These are phyloP conservation scores for Pterocarpus santalinus DNA, from an alignment of 306 rosid species.

Conservation along the genomic window DNA sequence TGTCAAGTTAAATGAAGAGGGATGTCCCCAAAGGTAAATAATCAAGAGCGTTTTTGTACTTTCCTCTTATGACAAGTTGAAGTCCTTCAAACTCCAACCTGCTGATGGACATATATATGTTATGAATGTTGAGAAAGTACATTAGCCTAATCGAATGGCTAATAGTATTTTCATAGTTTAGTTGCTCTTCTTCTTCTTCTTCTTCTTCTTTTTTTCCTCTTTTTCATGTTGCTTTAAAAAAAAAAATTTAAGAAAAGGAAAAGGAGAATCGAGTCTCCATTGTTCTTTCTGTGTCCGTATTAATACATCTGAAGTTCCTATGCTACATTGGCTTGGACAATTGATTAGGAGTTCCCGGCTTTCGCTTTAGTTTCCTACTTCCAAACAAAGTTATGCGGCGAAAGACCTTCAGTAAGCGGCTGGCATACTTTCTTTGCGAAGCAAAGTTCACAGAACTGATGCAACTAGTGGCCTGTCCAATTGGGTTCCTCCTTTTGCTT, in stretches of 20 bases:
- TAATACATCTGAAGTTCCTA: conserved; percentile 39
- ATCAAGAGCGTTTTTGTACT: no score
- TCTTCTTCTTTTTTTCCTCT: neutral
- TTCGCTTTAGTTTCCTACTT: conserved; percentile 63
- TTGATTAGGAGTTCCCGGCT: conserved; percentile 51
- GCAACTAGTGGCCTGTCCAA: conserved; percentile 75
- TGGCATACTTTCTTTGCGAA: conserved; percentile 72
- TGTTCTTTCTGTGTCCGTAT: conserved; percentile 31
- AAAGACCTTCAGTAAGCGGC: conserved; percentile 64
- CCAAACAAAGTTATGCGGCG: conserved; percentile 71
- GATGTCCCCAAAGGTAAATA: no score
- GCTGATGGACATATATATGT: neutral
- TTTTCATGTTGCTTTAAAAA: neutral
- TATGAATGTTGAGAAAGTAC: neutral
- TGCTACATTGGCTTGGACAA: conserved; percentile 57
- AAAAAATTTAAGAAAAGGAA: neutral
- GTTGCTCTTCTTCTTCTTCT: neutral
- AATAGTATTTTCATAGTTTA: neutral
- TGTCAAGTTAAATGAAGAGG: conserved; percentile 21
- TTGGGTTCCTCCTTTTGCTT: conserved; percentile 63
- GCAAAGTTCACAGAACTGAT: conserved; percentile 76
- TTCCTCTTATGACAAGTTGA: neutral
- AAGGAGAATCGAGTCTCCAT: conserved; percentile 25
- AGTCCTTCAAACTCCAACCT: neutral
- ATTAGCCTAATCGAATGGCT: conserved; percentile 8